Base-by-base conservation (phyloP, 176 grass and related monocot genomes). In the Puya raimondii region DNA sequence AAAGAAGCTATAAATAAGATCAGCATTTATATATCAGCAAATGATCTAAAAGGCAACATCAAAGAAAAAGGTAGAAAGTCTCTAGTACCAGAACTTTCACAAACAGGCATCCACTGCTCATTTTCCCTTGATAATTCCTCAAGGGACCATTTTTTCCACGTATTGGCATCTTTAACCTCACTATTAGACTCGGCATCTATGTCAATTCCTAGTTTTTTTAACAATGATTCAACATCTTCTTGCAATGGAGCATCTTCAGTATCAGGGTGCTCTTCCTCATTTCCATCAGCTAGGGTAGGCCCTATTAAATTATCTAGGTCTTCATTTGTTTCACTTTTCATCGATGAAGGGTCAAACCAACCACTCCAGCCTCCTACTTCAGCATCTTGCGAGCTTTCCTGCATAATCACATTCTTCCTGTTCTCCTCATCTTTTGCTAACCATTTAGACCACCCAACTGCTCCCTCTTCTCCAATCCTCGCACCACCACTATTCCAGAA, bases 141-240 rank as follows among this genome's bases (percentile, higher is more conserved):
- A 23, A 47, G 51, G 15, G 86, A 87, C 93, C 93, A 96, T 87
- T 81, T 96, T 78, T 92, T 91, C 93, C 93, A 96, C 50, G 85
- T 91, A 79, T 92, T 78, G 79, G 81, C 68, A 70, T 96, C 88
- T 87, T 96, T 96, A 76, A 96, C 86, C 79, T 96, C 89, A 49
- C 79, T 92, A 68, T 74, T 80, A 26, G 82, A 87, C 77, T 90
- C 93, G 49, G 79, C 75, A 76, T 87, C 84, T 69, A 87, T 79
- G 83, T 97, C 86, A 15, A 97, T 92, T 48, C 93, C 93, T 23
- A 97, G 88, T 53, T 87, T 97, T 82, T 87, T 92, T 56, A 97
- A 77, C 80, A 97, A 90, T 13, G 76, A 72, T 79, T 97, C 93
- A 63, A 97, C 71, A 72, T 96, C 88, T 53, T 97, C 89, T 78